Conservation (phyloP, 192 early-diverging fungal species). For the Obelidium mucronatum region DNA sequence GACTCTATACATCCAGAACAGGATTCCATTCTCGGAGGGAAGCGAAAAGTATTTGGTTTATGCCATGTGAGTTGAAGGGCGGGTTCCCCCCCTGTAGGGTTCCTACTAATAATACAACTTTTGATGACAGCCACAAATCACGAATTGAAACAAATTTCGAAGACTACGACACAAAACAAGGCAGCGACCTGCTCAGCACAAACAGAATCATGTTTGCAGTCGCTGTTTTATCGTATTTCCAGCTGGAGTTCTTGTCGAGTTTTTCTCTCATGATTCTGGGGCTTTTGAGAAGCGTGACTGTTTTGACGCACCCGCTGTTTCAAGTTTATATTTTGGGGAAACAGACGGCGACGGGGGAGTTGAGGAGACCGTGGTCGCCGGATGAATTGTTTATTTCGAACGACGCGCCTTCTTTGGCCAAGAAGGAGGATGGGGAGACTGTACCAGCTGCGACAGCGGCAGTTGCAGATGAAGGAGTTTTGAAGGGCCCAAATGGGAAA, state of each 20-base stretch:
- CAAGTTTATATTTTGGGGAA: conserved; percentile 4
- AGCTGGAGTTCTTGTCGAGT: conserved; percentile 16
- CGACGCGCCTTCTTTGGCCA: neutral
- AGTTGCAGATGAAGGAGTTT: neutral
- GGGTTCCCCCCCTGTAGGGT: neutral
- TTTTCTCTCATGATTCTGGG: conserved; percentile 22
- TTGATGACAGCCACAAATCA: neutral
- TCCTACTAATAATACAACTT: neutral
- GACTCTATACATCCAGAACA: neutral
- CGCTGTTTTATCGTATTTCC: neutral
- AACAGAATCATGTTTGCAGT: conserved; percentile 14
- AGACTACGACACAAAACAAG: conserved; percentile 21
- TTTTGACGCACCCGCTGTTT: conserved; percentile 23
- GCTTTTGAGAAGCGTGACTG: conserved; percentile 2
- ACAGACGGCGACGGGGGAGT: neutral
- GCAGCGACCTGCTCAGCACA: neutral
- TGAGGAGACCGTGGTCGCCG: conserved; percentile 19
- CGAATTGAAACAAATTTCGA: conserved; percentile 11
- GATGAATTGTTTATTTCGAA: conserved; percentile 2
- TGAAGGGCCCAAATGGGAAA: neutral
- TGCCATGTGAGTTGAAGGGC: neutral
- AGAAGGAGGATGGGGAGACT: neutral
- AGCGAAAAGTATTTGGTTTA: conserved; percentile 14
- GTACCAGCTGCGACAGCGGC: too few species aligned
- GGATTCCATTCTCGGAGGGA: neutral